Conservation (phyloP, 306 rosid genomes). For the Cucurbita pepo region DNA sequence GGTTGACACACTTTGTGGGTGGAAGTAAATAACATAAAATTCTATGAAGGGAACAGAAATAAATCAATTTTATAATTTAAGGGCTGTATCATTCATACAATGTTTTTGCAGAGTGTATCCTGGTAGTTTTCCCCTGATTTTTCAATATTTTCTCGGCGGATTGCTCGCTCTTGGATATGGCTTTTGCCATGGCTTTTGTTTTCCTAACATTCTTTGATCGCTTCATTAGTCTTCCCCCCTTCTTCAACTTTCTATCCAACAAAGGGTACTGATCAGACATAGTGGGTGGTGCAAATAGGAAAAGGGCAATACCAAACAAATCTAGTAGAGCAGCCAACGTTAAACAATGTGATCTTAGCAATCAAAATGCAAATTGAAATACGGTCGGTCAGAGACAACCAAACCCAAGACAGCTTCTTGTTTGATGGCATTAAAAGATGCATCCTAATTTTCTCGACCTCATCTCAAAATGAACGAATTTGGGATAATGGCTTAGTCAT, state of each 20-base stretch:
- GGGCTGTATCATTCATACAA: constrained; percentile 32
- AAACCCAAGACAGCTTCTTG: neutral
- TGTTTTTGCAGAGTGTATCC: constrained; percentile 61
- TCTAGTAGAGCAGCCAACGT: too few species aligned
- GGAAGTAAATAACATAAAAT: neutral
- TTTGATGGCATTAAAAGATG: neutral
- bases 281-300: neutral
- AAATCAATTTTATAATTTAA: neutral
- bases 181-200: constrained; percentile 62
- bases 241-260: constrained; percentile 47
- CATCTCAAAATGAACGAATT: neutral
- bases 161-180: constrained; percentile 45
- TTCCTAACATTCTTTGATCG: constrained; percentile 60
- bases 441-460: neutral
- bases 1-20: too few species aligned
- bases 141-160: constrained; percentile 33
- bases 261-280: neutral
- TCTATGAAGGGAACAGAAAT: neutral
- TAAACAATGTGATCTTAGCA: neutral
- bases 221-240: constrained; percentile 66
- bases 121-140: constrained; percentile 42
- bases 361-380: neutral
- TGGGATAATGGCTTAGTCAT: neutral
- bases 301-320: neutral
- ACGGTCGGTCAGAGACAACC: neutral